Evolutionary conservation across 1,284 basidiomycete genomes (phyloP), one percentile per base, ranked within the genome.

Genomic region (Gastroboletus turbinatus): DNA sequence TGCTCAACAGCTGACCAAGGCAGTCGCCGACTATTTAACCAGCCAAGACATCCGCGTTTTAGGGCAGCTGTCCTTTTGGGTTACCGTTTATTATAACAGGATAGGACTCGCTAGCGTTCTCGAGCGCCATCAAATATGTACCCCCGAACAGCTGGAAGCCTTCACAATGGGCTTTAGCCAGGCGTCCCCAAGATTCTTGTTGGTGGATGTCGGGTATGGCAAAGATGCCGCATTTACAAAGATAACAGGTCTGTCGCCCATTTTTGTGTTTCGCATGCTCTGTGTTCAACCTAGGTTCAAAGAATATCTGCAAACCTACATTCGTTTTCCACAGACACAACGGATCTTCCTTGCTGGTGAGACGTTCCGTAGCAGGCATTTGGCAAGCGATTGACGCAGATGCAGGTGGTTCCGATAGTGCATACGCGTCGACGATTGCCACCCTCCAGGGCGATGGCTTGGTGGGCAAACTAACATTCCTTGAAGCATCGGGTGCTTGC

Each of bases 301-400:
- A 92, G 90, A 90, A 69, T 84, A 89, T 67, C 72, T 93, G 38
- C 80, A 86, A 69, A 86, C 88, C n/a, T 92, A 85, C 68, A 76
- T 82, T 45, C 79, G 81, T 56, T 86, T 92, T 64, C 82, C 85
- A 10, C 89, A 92, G 67, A 92, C 87, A 33, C 75, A 86, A 46
- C 83, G 84, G 47, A 76, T 93, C 44, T 87, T 91, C 69, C 80
- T 90, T 66, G 83, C 82, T 50, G 84, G 88, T 85, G 63, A 64
- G 79, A 53, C n/a, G 6, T 4, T 6, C 38, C 33, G 19, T 1
- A 4, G 17, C 21, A 7, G 27, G 8, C 21, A 17, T 38, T 21
- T 43, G 13, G n/a, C 40, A 57, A 29, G 55, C 46, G n/a, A 45
- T 9, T 60, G 60, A 54, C 56, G 58, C 39, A 16, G 49, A 46